Evolutionary conservation across 2,329 filamentous ascomycete genomes (phyloP), one percentile per base, ranked within the genome.

Genomic region (Hypoxylon sp.): DNA sequence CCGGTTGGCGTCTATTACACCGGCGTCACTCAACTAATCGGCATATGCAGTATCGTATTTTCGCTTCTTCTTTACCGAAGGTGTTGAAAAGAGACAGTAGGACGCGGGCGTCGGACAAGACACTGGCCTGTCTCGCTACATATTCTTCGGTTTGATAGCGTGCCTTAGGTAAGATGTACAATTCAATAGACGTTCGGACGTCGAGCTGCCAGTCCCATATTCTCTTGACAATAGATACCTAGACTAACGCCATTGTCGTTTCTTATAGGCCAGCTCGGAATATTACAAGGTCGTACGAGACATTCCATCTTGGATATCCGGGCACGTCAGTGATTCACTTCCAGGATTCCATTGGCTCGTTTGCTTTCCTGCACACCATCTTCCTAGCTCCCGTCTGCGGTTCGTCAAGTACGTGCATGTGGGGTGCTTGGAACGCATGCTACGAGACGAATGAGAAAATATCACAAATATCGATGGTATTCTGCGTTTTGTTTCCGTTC

Each of bases 291-390:
- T 33, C 28, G 33, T 60, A 62, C 53, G 33, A 26, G 30, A 44
- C 16, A 53, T 42, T 22, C 45, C 24, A 42, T 46, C 28, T 49
- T 36, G 20, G 6, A 18, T 26, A 48, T 48, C 45, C 14, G 22
- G 22, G 44, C 26, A 46, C 49, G 40, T 18, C 48, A 28, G 33
- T 32, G 12, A 14, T 45, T 26, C 11, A 36, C 22, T 36, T 9
- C 11, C 49, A 18, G 26, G 16, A 6, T 28, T 58, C 54, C 16
- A 61, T 61, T 67, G 64, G 64, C 26, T 55, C 60, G 51, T 40
- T 67, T 53, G 38, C 18, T 26, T 11, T 51, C 30, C 45, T 52
- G 20, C 22, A 61, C 51, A 44, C 49, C 61, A 56, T 38, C 28
- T 16, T 11, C 24, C 50, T 59, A 38, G 53, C 14, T 49, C 32